phyloP scores from a whole-genome alignment of 2,329 filamentous ascomycete species.

The Pseudocercospora musae region DNA sequence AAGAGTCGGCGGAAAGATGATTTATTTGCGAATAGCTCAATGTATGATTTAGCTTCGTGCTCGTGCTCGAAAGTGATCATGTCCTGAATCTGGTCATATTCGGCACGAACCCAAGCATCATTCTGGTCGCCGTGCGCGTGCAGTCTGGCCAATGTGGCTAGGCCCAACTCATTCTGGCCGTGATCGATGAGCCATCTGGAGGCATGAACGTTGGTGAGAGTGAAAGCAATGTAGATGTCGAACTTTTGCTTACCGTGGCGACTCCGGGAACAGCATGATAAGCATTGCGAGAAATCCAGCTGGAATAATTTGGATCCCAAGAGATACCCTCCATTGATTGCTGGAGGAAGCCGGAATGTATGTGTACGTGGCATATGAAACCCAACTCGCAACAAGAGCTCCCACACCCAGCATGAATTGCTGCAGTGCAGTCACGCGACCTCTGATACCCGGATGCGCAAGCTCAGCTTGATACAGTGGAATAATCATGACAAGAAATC shows the following conservation, averaged over 20 bases:
- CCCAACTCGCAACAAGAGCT: slow-evolving; percentile 68
- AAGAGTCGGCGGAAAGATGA: slow-evolving; percentile 70
- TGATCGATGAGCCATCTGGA: slow-evolving; percentile 70
- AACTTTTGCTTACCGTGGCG: slow-evolving; percentile 31
- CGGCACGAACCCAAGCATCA: slow-evolving; percentile 68
- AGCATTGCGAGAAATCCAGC: slow-evolving; percentile 61
- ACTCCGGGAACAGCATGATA: slow-evolving; percentile 70
- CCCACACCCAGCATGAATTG: slow-evolving; percentile 82
- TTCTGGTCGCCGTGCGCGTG: slow-evolving; percentile 65
- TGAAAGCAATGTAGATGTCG: slow-evolving; percentile 16
- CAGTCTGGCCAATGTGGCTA: slow-evolving; percentile 64
- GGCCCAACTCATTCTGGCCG: slow-evolving; percentile 61
- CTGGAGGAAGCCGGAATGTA: slow-evolving; percentile 47
- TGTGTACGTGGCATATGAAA: slow-evolving; percentile 61
- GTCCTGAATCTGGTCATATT: slow-evolving; percentile 69
- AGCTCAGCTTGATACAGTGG: slow-evolving; percentile 77
- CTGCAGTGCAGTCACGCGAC: slow-evolving; percentile 69
- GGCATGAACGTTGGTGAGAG: not conserved
- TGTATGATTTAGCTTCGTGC: slow-evolving; percentile 66
- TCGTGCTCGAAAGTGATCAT: slow-evolving; percentile 63
- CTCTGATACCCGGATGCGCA: slow-evolving; percentile 73
- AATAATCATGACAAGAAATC: slow-evolving; percentile 61
- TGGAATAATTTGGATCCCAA: slow-evolving; percentile 70
- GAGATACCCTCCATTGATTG: slow-evolving; percentile 59
- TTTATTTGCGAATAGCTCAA: slow-evolving; percentile 63